Evolutionary conservation across 768 basidiomycete species (phyloP), one percentile per base, ranked within the genome.

Genomic region (Chiua virens): DNA sequence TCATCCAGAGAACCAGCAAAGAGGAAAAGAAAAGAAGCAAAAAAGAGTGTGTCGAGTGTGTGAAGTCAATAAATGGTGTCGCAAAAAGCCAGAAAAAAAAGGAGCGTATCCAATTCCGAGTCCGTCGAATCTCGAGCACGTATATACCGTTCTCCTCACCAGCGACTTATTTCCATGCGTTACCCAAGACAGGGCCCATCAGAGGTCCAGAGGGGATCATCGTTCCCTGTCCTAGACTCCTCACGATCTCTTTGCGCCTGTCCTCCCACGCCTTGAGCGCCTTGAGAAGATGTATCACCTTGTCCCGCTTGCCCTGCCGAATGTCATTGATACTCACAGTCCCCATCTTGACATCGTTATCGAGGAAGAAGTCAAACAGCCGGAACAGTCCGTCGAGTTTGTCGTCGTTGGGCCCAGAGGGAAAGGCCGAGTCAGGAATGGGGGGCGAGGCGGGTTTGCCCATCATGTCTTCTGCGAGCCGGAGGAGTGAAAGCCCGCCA

Each of bases 251-350:
- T 48, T 68, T 75, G 30, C 87, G 70, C 71, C 86, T 87, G 35
- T 93, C 90, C 66, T 92, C 87, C 91, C 91, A 92, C 0, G 70
- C 67, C 69, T 83, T 89, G 59, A 93, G 65, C 34, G 88, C 87
- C 58, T 77, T 82, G 60, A 98, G 66, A 30, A 98, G 72, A 66
- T 92, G 87, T 5, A 86, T 59, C 53, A 96, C 81, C 74, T 91
- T 94, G 40, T 88, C 86, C 42, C 83, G 75, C 65, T 87, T 90
- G 27, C 89, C 91, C 54, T 83, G 81, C 45, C 91, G 78, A 30
- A 98, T 78, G 69, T 98, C 96, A 64, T 96, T 96, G 71, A 97
- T 95, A 60, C 89, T 93, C 28, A 98, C 87, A 54, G 85, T 82
- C 9, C 89, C 94, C 76, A 96, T 90, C 71, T 88, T 87, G 50